Evolutionary conservation across 345 rosid genomes (phyloP).

Genomic region (Litchi chinensis): DNA sequence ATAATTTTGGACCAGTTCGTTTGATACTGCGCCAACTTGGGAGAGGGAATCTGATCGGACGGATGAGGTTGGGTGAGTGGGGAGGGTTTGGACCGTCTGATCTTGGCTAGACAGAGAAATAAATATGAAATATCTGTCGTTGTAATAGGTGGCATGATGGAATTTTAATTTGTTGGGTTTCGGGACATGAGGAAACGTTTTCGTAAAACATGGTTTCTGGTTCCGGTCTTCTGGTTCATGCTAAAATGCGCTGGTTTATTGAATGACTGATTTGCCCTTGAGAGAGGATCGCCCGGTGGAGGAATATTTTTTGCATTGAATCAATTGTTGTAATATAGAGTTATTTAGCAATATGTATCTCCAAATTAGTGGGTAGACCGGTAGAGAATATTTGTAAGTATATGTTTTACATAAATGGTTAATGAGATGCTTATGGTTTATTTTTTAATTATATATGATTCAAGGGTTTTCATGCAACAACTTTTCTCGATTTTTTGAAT

Average conservation of each 20-base stretch:
- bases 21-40: constrained; percentile 20
- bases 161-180: constrained; percentile 20
- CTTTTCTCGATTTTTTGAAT: too few species aligned
- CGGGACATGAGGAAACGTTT: constrained; percentile 8
- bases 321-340: not conserved
- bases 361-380: not conserved
- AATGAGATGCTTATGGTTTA: too few species aligned
- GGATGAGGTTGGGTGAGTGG: constrained; percentile 19
- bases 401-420: too few species aligned
- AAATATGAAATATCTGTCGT: constrained; percentile 34
- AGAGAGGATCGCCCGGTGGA: not conserved
- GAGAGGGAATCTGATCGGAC: constrained; percentile 35
- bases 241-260: not conserved
- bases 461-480: too few species aligned
- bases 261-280: not conserved
- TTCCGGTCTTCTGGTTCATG: constrained; percentile 10
- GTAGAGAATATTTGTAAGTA: not conserved
- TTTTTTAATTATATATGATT: too few species aligned
- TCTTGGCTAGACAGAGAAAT: constrained; percentile 15
- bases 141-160: constrained; percentile 39
- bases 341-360: not conserved
- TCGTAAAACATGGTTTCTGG: constrained; percentile 27
- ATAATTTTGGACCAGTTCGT: constrained; percentile 22
- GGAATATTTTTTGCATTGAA: not conserved
- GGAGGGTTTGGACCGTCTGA: constrained; percentile 39